These are phyloP conservation scores for Chenopodium berlandieri DNA, from an alignment of 148 eudicot species.

Conservation along the genomic window DNA sequence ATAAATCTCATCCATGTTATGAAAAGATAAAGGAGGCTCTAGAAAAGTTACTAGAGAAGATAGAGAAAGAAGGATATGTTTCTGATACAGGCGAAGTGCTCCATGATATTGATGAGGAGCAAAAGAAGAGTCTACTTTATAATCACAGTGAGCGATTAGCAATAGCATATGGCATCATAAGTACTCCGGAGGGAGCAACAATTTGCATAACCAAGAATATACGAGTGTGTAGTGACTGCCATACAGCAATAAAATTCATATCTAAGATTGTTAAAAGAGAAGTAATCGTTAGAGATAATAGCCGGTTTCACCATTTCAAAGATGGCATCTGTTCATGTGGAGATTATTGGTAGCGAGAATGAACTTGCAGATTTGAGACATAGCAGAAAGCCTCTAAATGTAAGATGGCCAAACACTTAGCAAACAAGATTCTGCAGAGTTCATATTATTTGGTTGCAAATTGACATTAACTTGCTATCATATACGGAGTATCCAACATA, in stretches of 20 bases:
- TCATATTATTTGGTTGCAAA: neutral
- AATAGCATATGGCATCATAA: constrained; percentile 54
- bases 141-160: constrained; percentile 68
- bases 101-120: constrained; percentile 62
- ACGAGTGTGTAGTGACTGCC: constrained; percentile 60
- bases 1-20: constrained; percentile 62
- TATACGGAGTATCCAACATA: neutral
- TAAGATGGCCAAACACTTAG: too few relatives aligned
- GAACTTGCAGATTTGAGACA: neutral
- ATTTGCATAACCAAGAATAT: constrained; percentile 59
- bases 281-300: constrained; percentile 55
- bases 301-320: constrained; percentile 60
- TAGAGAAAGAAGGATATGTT: constrained; percentile 67
- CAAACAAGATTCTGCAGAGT: neutral
- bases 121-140: constrained; percentile 39
- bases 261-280: constrained; percentile 53
- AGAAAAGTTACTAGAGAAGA: constrained; percentile 41
- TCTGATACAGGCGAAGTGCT: constrained; percentile 56
- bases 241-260: constrained; percentile 53
- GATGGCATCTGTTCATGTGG: constrained; percentile 63
- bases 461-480: neutral
- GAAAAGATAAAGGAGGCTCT: constrained; percentile 41
- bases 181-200: constrained; percentile 55
- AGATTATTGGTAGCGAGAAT: constrained; percentile 52
- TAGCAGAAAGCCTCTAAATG: neutral